Evolutionary conservation across 345 rosid genomes (phyloP).

Genomic region (Linum lewisii): DNA sequence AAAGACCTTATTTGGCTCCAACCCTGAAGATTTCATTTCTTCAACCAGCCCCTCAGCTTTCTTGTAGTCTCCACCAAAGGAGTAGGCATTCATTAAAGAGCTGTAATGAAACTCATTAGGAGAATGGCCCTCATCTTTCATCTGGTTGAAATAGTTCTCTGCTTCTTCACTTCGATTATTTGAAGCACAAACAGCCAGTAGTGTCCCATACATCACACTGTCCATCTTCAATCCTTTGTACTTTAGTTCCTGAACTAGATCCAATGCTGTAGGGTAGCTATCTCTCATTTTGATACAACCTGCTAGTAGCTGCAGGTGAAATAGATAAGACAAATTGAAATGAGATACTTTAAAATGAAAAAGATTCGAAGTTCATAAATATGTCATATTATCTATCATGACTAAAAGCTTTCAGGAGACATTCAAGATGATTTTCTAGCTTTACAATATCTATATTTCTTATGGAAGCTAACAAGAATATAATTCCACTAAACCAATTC

Average conservation of each 20-base stretch:
- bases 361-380: constrained; percentile 1
- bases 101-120: constrained; percentile 79
- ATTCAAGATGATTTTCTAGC: neutral
- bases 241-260: constrained; percentile 59
- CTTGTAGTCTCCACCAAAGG: constrained; percentile 57
- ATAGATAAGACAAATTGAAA: constrained; percentile 14
- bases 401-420: no score
- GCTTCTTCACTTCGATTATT: constrained; percentile 67
- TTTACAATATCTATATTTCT: neutral
- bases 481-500: no score
- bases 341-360: neutral
- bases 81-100: constrained; percentile 79
- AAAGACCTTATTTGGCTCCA: constrained; percentile 80
- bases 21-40: constrained; percentile 68
- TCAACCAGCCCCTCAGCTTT: constrained; percentile 74
- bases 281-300: constrained; percentile 68
- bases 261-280: constrained; percentile 62
- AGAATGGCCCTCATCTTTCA: constrained; percentile 64
- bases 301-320: constrained; percentile 58
- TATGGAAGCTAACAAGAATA: neutral
- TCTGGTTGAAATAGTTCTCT: constrained; percentile 53
- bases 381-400: neutral
- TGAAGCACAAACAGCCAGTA: constrained; percentile 87
- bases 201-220: constrained; percentile 68
- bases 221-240: constrained; percentile 56